Evolutionary conservation across 208 protist species (phyloP), one percentile per base, ranked within the genome.

Genomic region (Trypanosoma avium): DNA sequence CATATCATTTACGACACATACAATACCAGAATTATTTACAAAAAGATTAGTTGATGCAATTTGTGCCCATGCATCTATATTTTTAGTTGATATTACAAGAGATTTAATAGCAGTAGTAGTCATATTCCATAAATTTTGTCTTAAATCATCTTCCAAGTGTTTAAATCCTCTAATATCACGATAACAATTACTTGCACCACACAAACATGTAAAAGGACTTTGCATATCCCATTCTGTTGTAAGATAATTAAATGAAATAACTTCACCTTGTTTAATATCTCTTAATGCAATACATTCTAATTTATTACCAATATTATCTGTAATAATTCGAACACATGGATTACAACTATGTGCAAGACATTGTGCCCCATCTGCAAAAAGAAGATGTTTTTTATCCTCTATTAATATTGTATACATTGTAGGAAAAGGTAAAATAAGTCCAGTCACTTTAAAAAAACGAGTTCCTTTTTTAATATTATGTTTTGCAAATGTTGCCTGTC

Each of bases 181-280:
- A 62, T 79, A 86, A 70, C 88, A 95, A 21, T 52, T 35, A 24
- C 55, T 22, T 27, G 69, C 38, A 3, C 77, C 75, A 70, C 90
- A 95, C 24, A 89, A 58, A 60, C 90, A 95, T 17, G 54, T 58
- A 65, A 95, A 95, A 12, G 90, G 86, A 10, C 49, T 79, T 70
- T 81, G 82, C 90, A 95, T 92, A 73, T 95, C 85, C 83, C 82
- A 95, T 77, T 95, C 90, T 32, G 90, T 95, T 12, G 82, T 85
- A 22, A 95, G 73, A 77, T 93, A 95, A 73, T 95, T 95, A 67
- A 93, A 95, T 9, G 85, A 79, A 59, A 95, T 83, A 59, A 91
- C 15, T 65, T 93, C 90, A 9, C 82, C 86, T 8, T 71, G 61
- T 15, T 49, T 50, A 49, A 95, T 93, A 54, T 84, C 74, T 19